Conservation (phyloP, 768 basidiomycete species). For the Phylloporus sp. region DNA sequence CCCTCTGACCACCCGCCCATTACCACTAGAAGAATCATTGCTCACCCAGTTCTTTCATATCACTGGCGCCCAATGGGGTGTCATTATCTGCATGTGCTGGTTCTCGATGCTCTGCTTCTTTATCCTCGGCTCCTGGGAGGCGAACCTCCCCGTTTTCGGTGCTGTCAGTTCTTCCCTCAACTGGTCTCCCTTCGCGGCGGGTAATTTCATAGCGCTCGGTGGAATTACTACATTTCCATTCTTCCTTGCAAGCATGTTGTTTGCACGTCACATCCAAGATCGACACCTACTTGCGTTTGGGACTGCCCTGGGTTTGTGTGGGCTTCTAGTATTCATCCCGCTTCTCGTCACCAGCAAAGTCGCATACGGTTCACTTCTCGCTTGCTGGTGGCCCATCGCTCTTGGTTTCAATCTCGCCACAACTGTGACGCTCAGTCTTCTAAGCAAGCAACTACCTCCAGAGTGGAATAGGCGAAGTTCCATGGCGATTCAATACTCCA, state of each 20-base stretch:
- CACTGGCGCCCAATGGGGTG: constrained; percentile 43
- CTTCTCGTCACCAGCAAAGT: constrained; percentile 41
- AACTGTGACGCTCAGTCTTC: constrained; percentile 60
- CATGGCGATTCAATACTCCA: constrained; percentile 65
- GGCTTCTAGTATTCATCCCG: constrained; percentile 48
- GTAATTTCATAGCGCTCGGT: constrained; percentile 68
- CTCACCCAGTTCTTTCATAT: constrained; percentile 9
- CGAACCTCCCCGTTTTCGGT: constrained; percentile 62
- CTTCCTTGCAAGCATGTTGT: constrained; percentile 56
- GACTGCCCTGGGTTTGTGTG: constrained; percentile 45
- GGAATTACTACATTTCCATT: constrained; percentile 62
- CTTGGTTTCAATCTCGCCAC: constrained; percentile 73
- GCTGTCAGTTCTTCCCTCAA: constrained; percentile 39
- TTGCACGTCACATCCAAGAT: constrained; percentile 58
- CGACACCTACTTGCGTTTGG: constrained; percentile 55
- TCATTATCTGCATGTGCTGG: constrained; percentile 64
- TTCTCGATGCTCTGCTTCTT: constrained; percentile 69
- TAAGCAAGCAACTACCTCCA: constrained; percentile 66
- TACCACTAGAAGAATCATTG: constrained; percentile 5
- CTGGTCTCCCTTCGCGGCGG: constrained; percentile 61
- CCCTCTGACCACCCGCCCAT: background rate
- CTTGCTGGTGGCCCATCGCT: constrained; percentile 48
- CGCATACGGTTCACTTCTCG: constrained; percentile 45
- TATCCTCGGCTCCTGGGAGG: constrained; percentile 66
- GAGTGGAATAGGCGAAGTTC: constrained; percentile 56